Base-by-base conservation (phyloP, 768 basidiomycete genomes). In the Naganishia antarctica region DNA sequence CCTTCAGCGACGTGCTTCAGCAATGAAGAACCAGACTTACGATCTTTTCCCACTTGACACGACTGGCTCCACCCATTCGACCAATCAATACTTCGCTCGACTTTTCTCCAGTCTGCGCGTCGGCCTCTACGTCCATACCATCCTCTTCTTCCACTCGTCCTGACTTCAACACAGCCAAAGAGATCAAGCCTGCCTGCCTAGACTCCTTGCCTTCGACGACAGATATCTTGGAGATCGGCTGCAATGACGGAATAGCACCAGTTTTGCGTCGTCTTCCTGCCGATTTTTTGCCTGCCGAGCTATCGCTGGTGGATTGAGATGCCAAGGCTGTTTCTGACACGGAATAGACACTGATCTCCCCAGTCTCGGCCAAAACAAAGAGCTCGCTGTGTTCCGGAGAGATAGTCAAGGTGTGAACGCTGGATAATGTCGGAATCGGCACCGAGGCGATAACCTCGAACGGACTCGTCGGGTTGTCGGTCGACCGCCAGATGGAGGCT, bases 321-420 rank as follows among this genome's bases (percentile, higher is more conserved):
- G 63, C 43, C 57, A 73, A 66, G 60, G 72, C 70, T 3, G 71
- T 53, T 23, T 68, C 50, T 16, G 67, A 31, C 1, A 73, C n/a
- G 8, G 66, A 61, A 68, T 74, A 77, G n/a, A 77, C 32, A 9
- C 70, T 73, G n/a, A 74, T 66, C 58, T 75, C 73, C 28, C 76
- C 76, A 0, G 76, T 73, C 7, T 58, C 43, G 45, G 75, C 74
- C 23, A 75, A 60, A 21, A 74, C 68, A 1, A 72, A 71, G 15
- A 77, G 40, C 23, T 66, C 61, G 13, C 41, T 60, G 4, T 26
- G 26, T 44, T 15, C 18, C 16, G 50, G 45, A n/a, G 48, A 63
- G 1, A 46, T 11, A 11, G 73, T 60, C 16, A 72, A 34, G 37
- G 70, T 72, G 51, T 77, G 76, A 4, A 71, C 72, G 21, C 71